Evolutionary conservation across 176 grass and related monocot genomes (phyloP), one percentile per base, ranked within the genome.

Genomic region (Paspalum notatum): DNA sequence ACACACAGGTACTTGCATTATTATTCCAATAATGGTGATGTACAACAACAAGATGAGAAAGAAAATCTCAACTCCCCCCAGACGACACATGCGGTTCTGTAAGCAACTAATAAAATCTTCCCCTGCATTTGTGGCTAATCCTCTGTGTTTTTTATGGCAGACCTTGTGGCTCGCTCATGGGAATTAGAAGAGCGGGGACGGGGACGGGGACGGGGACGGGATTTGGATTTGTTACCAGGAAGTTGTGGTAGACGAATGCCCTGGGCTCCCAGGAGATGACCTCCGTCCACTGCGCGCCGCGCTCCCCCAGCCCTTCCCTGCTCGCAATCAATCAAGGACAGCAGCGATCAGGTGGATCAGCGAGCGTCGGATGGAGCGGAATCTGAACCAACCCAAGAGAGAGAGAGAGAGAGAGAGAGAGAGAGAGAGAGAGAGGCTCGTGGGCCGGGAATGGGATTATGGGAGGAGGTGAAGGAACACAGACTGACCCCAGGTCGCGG

Each of bases 201-300:
- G 32, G 32, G 32, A n/a, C n/a, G n/a, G n/a, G n/a, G n/a, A n/a
- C 1, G 40, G 25, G 55, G 56, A 68, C 40, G 0, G 27, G 5
- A 18, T 21, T 16, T 11, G 71, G 4, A 69, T 70, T 42, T 22
- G 0, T 66, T 78, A 98, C 95, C 88, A 98, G 72, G 71, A 98
- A 95, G 72, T 91, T 95, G 77, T 98, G 95, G 77, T 95, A 93
- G 58, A 98, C 47, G 54, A 94, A 98, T 0, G 92, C 83, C 56
- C 95, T 82, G 12, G 95, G 95, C 52, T 94, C 92, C 95, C 95
- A 98, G 8, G 95, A 98, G 60, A 98, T 57, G n/a, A 98, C 74
- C 78, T 98, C 90, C n/a, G 95, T 93, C 95, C 92, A 98, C 77
- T 98, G 95, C n/a, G 68, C 75, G 14, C 92, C 92, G 5, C 86